Evolutionary conservation across 2,329 filamentous ascomycete genomes (phyloP), one percentile per base, ranked within the genome.

Genomic region (Colletotrichum costaricense): DNA sequence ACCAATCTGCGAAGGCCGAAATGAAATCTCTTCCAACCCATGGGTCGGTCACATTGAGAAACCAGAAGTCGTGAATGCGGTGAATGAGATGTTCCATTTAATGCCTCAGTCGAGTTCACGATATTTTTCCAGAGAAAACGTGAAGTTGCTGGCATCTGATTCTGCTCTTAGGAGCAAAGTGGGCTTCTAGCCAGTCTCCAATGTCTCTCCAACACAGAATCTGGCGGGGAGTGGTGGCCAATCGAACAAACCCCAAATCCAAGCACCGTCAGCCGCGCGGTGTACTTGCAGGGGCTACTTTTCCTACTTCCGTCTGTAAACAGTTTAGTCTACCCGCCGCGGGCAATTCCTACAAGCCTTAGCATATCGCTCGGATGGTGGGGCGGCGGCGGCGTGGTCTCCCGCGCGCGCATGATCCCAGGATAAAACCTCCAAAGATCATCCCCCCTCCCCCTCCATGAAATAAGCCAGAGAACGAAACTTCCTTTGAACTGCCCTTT

Each of bases 291-390:
- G 33, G 24, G 19, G 35, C 35, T 33, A 14, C 54, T 19, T 38
- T 67, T 12, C 67, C 11, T 1, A 24, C n/a, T 14, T 14, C 35
- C 26, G n/a, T 42, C 67, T 62, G 42, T n/a, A 70, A 73, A 59
- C 22, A 62, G 70, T 26, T 24, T 70, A 73, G 67, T 22, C 33
- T 42, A 73, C 70, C 70, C 67, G 67, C 70, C 67, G 70, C 24
- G 60, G 70, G 46, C 59, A 66, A 63, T 59, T 54, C 58, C 54
- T 54, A 68, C 26, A 33, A 24, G 14, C 49, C n/a, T 46, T 46
- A 49, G 42, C 42, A 49, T 4, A 8, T 54, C 12, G 58, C 19
- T 24, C 26, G 30, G 30, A 9, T 30, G 30, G 58, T 4, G 42
- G 6, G 42, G 42, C 42, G 42, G 42, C 42, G 42, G 16, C 42